Base-by-base conservation (phyloP, 2,329 filamentous ascomycete genomes). In the Ophiocordyceps sinensis region DNA sequence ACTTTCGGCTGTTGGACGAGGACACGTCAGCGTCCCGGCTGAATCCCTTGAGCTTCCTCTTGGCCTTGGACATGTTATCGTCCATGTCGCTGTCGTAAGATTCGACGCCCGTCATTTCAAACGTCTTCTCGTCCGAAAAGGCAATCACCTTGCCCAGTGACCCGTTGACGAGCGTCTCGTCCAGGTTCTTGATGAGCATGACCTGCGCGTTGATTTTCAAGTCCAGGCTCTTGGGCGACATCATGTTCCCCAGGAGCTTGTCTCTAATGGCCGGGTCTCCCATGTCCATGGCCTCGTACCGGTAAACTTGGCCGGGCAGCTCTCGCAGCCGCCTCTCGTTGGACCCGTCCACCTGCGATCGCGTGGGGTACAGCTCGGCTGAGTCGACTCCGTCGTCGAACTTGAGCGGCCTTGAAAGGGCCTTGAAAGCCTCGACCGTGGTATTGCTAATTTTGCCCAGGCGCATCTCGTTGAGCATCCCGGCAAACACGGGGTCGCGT, bases 121-220 rank as follows among this genome's bases (percentile, higher is more conserved):
- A 64, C 0, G 59, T 58, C 41, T 55, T 59, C 43, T 63, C 60
- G 31, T 64, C 61, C 3, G 61, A 59, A 43, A 64, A 64, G 5
- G 52, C 60, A 43, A 64, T 71, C 5, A 98, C 82, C 45, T 83
- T 88, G 21, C 91, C 91, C 10, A 98, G 70, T 0, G 89, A 94
- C 5, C 91, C 91, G 55, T 98, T 98, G 50, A 96, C 91, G 0
- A 98, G 71, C 0, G 77, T 80, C 32, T 94, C 86, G 54, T 98
- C 91, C 64, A 96, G 81, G 52, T 98, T 98, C 61, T 98, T 98
- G 69, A 98, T 95, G n/a, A 98, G 68, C 91, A 98, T 98, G 36
- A 98, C 93, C 57, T 98, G 93, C 0, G 91, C 85, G 10, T 87
- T 85, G 47, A 91, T 81, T 60, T 95, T 96, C 28, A 98, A 64